These are phyloP conservation scores for Knufia fluminis DNA, from an alignment of 2,329 filamentous ascomycete species.

Conservation along the genomic window DNA sequence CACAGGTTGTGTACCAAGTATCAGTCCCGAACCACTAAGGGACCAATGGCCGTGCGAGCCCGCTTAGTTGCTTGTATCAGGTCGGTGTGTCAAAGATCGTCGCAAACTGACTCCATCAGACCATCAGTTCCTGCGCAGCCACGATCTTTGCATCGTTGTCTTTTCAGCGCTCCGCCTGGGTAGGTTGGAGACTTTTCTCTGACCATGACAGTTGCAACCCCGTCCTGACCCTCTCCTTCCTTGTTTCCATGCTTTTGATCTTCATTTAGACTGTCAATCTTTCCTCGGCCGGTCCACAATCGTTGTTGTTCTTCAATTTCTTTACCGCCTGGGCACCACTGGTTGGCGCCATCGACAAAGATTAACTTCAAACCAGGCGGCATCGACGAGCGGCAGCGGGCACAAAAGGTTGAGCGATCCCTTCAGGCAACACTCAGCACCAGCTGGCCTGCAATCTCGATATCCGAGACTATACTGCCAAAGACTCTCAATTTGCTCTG, in stretches of 20 bases:
- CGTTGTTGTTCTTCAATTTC: neutral
- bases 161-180: neutral
- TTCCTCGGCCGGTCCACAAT: constrained; percentile 1
- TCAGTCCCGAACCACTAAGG: neutral
- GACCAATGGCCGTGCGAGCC: neutral
- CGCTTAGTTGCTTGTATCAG: constrained; percentile 1
- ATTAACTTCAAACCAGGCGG: neutral
- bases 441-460: neutral
- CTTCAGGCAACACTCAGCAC: neutral
- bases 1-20: neutral
- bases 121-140: neutral
- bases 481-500: neutral
- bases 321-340: neutral
- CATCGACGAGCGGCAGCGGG: neutral
- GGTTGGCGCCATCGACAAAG: neutral
- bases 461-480: no score
- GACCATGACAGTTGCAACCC: neutral
- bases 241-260: neutral
- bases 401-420: neutral
- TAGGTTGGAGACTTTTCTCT: neutral
- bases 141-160: neutral
- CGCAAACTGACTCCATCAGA: neutral
- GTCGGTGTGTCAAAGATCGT: neutral
- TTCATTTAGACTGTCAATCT: constrained; percentile 5
- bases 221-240: neutral